These are phyloP conservation scores for Aurantiochytrium sp. DNA, from an alignment of 108 stramenopile genomes.

Conservation along the genomic window DNA sequence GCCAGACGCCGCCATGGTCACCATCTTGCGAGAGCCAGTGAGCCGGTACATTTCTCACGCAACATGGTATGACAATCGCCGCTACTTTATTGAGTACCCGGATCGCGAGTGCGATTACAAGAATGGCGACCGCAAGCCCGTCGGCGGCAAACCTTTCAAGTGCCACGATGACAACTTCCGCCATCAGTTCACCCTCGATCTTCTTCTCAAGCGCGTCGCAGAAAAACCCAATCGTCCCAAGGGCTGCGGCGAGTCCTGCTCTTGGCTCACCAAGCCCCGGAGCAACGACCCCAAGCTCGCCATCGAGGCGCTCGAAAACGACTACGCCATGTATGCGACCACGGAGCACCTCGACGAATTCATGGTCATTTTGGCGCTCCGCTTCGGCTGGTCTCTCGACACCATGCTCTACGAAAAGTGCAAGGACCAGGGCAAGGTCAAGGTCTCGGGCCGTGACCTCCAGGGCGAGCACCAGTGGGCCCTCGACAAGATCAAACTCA, in stretches of 20 bases:
- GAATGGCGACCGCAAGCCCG: neutral
- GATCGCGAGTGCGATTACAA: neutral
- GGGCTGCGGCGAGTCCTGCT: neutral
- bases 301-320: neutral
- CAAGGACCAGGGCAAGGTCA: slow-evolving; percentile 1
- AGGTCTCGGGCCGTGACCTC: neutral
- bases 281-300: neutral
- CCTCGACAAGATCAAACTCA: neutral
- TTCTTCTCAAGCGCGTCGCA: neutral
- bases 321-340: neutral
- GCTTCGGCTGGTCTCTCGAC: neutral
- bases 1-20: neutral
- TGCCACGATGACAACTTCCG: neutral
- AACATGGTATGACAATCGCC: neutral
- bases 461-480: neutral
- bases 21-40: neutral
- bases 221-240: neutral
- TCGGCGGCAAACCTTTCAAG: neutral
- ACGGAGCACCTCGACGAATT: neutral
- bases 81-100: neutral
- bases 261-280: neutral
- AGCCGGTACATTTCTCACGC: neutral
- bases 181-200: neutral
- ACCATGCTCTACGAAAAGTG: neutral
- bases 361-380: neutral